Evolutionary conservation across 2,329 filamentous ascomycete genomes (phyloP), one percentile per base, ranked within the genome.

Genomic region (Apiospora marii): DNA sequence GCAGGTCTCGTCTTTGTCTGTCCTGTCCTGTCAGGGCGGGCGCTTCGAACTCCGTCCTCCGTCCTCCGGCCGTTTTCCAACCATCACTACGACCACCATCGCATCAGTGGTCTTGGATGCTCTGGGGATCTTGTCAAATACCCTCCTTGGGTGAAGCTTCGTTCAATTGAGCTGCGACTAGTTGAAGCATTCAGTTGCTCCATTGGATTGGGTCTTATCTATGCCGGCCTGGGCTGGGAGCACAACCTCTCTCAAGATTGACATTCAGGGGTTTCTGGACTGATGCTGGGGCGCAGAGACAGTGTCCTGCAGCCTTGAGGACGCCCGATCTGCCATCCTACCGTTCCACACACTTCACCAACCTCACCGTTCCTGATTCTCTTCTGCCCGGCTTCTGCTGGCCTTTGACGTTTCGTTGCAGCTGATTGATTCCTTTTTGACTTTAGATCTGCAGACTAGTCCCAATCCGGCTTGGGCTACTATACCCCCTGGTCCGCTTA

Each of bases 341-440:
- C 34, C 69, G 51, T 41, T 43, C 37, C 46, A 72, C 69, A 71
- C 69, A 71, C 69, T 53, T 72, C 70, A 68, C 72, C 41, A 43
- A 64, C 58, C 22, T 69, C 71, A 37, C 69, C 51, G 34, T 49
- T 49, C 46, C 34, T 27, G 68, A 34, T 70, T 68, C 41, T 70
- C 68, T 43, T n/a, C 14, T 41, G 67, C 12, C 24, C 58, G 30
- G 27, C 58, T 8, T 67, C 44, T 44, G 61, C 24, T 24, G 49
- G 37, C 24, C 44, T 69, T 51, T 69, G 30, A 34, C 41, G 64
- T 53, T 58, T 67, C 67, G 22, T 70, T 61, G 70, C 70, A 72
- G 70, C 70, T 73, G 53, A 73, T 73, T 69, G 67, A 73, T 68
- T 41, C 53, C 30, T 71, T 71, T 49, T 70, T 48, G 48, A 68